Evolutionary conservation across 2,329 filamentous ascomycete genomes (phyloP).

Genomic region (Thelonectria rubi): DNA sequence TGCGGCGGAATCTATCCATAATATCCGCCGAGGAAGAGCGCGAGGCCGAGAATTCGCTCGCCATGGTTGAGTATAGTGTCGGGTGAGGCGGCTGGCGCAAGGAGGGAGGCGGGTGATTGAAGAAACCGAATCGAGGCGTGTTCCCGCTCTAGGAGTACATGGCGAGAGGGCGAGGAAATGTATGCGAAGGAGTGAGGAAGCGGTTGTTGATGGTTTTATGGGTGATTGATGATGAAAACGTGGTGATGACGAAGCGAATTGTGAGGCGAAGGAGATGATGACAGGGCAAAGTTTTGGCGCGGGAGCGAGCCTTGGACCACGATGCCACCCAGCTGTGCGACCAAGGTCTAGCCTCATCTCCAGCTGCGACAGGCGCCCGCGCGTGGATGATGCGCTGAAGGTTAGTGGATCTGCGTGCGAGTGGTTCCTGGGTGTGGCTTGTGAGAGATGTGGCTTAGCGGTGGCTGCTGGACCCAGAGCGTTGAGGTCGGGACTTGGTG

Average conservation of each 20-base stretch:
- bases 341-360: constrained; percentile 31
- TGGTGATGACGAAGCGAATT: constrained; percentile 27
- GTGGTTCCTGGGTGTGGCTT: constrained; percentile 9
- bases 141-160: constrained; percentile 35
- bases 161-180: constrained; percentile 25
- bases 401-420: constrained; percentile 24
- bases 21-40: constrained; percentile 55
- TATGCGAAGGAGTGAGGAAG: not conserved
- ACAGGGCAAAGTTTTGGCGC: constrained; percentile 15
- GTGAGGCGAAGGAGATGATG: constrained; percentile 23
- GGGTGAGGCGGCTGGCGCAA: constrained; percentile 8
- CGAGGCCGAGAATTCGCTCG: constrained; percentile 51
- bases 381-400: constrained; percentile 40
- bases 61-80: constrained; percentile 45
- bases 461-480: too few relatives aligned
- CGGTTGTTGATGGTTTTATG: constrained; percentile 10
- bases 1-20: constrained; percentile 44
- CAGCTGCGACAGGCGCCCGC: constrained; percentile 25
- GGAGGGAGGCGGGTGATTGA: constrained; percentile 17
- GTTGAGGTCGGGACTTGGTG: too few relatives aligned
- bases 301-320: constrained; percentile 9
- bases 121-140: not conserved
- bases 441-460: not conserved
- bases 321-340: constrained; percentile 29
- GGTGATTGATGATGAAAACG: constrained; percentile 27